These are phyloP conservation scores for Pichia heedii DNA, from an alignment of 805 yeast species.

Conservation along the genomic window DNA sequence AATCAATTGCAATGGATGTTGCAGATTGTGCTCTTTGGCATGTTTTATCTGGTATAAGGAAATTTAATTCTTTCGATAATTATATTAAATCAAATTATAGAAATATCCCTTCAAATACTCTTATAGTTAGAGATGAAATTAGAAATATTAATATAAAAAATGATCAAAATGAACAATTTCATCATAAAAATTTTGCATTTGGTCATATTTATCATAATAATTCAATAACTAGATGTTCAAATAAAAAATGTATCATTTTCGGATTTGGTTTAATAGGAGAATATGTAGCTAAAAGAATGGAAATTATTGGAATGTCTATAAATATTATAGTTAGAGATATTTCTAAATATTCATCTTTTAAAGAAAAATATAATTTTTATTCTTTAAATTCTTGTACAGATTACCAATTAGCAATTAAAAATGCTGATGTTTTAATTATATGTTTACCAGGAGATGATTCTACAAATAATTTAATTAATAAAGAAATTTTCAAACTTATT, in stretches of 20 bases:
- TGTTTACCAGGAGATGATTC: slow-evolving; percentile 58
- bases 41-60: slow-evolving; percentile 52
- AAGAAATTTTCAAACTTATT: slow-evolving; percentile 35
- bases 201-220: slow-evolving; percentile 11
- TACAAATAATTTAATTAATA: slow-evolving; percentile 48
- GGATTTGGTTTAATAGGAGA: slow-evolving; percentile 76
- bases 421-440: slow-evolving; percentile 50
- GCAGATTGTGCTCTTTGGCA: slow-evolving; percentile 61
- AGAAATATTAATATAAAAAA: slow-evolving; percentile 13
- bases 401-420: background rate
- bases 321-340: slow-evolving; percentile 50
- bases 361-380: background rate
- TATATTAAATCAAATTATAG: slow-evolving; percentile 21
- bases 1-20: slow-evolving; percentile 48
- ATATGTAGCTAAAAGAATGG: slow-evolving; percentile 47
- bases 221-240: slow-evolving; percentile 15
- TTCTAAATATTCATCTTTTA: slow-evolving; percentile 18
- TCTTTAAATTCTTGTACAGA: background rate
- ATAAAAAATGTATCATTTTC: slow-evolving; percentile 51
- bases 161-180: too few relatives aligned
- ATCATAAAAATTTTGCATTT: slow-evolving; percentile 10
- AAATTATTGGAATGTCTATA: slow-evolving; percentile 55
- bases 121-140: slow-evolving; percentile 32
- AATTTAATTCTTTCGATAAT: slow-evolving; percentile 39
- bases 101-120: slow-evolving; percentile 26